These are phyloP conservation scores for Alternaria alternata DNA, from an alignment of 2,329 filamentous ascomycete genomes.

Conservation along the genomic window DNA sequence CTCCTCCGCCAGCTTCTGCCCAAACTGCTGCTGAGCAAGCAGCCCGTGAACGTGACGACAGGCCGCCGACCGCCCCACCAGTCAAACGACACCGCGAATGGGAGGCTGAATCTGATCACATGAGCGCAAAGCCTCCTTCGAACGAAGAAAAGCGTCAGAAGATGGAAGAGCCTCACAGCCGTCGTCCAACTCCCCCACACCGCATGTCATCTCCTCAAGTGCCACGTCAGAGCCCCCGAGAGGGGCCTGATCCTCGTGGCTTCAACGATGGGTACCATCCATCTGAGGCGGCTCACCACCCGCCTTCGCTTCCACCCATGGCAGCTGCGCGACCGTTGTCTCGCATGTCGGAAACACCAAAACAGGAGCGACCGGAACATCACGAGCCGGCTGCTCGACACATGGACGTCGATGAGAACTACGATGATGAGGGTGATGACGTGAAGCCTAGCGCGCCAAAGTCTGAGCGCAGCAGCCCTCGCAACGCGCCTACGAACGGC, in stretches of 20 bases:
- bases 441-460: constrained; percentile 63
- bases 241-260: constrained; percentile 67
- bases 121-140: constrained; percentile 79
- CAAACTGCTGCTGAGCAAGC: constrained; percentile 73
- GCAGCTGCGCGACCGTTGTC: constrained; percentile 58
- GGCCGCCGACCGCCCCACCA: constrained; percentile 75
- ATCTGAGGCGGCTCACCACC: constrained; percentile 90
- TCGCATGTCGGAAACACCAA: constrained; percentile 56
- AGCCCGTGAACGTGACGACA: constrained; percentile 71
- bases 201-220: constrained; percentile 63
- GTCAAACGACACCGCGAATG: constrained; percentile 86
- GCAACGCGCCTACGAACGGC: constrained; percentile 46
- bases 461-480: constrained; percentile 57
- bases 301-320: constrained; percentile 66
- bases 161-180: constrained; percentile 82
- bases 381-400: constrained; percentile 89
- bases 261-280: constrained; percentile 85
- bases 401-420: constrained; percentile 97
- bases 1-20: constrained; percentile 71
- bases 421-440: constrained; percentile 93
- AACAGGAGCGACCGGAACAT: constrained; percentile 54
- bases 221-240: constrained; percentile 78
- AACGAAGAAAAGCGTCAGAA: constrained; percentile 88
- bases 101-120: constrained; percentile 75
- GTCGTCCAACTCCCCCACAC: constrained; percentile 63